Percentiles rank a stretch among this genome's conserved stretches.
These are phyloP conservation scores for Penicillium dipodomyicola DNA, from an alignment of 495 filamentous ascomycete species.

Conservation along the genomic window DNA sequence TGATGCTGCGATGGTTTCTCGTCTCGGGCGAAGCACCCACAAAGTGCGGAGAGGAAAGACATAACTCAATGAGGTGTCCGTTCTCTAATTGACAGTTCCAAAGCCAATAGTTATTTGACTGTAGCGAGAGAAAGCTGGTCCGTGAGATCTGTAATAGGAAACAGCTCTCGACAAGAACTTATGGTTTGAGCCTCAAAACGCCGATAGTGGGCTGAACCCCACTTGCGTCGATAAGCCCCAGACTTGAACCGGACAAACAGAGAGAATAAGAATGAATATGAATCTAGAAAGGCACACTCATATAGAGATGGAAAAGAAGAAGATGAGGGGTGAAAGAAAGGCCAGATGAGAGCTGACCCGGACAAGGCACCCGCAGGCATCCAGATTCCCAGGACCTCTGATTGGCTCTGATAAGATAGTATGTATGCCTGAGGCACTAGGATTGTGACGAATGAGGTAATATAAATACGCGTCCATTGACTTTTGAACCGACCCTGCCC, in stretches of 20 bases:
- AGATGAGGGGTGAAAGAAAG: slow-evolving; percentile 9
- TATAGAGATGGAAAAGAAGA: neutral
- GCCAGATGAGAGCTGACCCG: slow-evolving; percentile 7
- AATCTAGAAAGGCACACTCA: neutral
- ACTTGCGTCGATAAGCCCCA: slow-evolving; percentile 10
- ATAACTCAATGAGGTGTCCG: slow-evolving; percentile 13
- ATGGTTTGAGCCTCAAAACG: slow-evolving; percentile 15
- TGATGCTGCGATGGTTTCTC: slow-evolving; percentile 12
- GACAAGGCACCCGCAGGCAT: slow-evolving; percentile 23
- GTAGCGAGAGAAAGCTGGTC: neutral
- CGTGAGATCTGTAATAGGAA: neutral
- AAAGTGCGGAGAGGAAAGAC: slow-evolving; percentile 32
- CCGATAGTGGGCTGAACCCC: slow-evolving; percentile 5
- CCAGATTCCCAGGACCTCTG: slow-evolving; percentile 18
- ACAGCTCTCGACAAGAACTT: neutral
- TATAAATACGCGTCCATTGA: neutral
- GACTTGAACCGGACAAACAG: slow-evolving; percentile 2
- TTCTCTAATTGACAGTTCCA: neutral
- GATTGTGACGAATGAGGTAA: neutral
- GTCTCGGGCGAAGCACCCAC: slow-evolving; percentile 28
- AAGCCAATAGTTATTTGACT: neutral
- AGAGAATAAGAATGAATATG: neutral
- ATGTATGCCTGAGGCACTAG: neutral
- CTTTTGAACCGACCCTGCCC: neutral
- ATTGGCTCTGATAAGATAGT: slow-evolving; percentile 17